Evolutionary conservation across 2,329 filamentous ascomycete species (phyloP).

Genomic region (Stagonosporopsis rhizophila): DNA sequence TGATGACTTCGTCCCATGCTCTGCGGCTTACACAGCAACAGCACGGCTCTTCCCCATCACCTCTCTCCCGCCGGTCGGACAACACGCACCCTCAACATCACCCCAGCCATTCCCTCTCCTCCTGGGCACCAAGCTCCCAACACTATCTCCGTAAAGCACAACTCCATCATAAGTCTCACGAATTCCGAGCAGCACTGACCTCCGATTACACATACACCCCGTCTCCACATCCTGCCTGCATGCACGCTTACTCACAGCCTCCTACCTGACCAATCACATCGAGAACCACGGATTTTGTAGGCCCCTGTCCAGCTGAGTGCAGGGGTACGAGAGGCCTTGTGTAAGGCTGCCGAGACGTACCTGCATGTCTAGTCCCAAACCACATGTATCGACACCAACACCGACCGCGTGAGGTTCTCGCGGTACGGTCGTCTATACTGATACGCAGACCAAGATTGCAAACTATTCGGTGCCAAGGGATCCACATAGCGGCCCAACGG

Average conservation of each 20-base stretch:
- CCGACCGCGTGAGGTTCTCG: background rate
- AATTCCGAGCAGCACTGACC: background rate
- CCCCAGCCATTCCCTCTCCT: background rate
- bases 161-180: background rate
- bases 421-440: background rate
- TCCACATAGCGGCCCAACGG: too few relatives aligned
- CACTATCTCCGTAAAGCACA: background rate
- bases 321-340: background rate
- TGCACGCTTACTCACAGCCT: background rate
- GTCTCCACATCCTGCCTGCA: background rate
- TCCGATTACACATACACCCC: background rate
- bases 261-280: background rate
- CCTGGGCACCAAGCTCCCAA: background rate
- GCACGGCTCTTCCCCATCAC: background rate
- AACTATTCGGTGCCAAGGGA: too few relatives aligned
- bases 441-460: background rate
- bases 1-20: background rate
- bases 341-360: background rate
- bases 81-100: background rate
- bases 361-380: background rate
- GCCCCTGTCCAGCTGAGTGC: background rate
- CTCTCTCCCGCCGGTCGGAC: background rate
- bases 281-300: background rate
- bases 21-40: background rate
- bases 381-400: background rate